Evolutionary conservation across 805 yeast genomes (phyloP).

Genomic region (Ogataea nakhonphanomensis): DNA sequence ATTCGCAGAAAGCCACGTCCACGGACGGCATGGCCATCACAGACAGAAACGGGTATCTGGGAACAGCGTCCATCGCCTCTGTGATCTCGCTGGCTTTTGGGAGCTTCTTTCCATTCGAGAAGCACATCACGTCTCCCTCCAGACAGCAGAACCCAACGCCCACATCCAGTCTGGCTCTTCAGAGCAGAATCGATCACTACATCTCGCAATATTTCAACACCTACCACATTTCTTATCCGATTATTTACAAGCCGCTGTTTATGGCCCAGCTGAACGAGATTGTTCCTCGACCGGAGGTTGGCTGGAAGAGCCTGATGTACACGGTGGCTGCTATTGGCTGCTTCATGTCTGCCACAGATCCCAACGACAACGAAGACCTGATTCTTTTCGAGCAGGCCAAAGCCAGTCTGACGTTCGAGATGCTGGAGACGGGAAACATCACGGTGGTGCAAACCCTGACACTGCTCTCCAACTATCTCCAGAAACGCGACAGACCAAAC

Average conservation of each 20-base stretch:
- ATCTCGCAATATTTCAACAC: constrained; percentile 14
- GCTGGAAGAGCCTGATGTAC: constrained; percentile 18
- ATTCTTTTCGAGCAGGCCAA: constrained; percentile 14
- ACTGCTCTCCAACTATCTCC: constrained; percentile 15
- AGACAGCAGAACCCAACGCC: neutral
- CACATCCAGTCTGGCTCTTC: neutral
- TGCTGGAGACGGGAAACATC: constrained; percentile 15
- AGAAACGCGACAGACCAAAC: constrained; percentile 16
- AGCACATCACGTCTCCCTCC: neutral
- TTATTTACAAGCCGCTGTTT: constrained; percentile 16
- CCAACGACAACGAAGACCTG: constrained; percentile 13
- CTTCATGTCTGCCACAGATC: constrained; percentile 15
- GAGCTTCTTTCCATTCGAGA: constrained; percentile 5
- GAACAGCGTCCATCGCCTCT: constrained; percentile 14
- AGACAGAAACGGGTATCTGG: constrained; percentile 16
- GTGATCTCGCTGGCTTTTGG: constrained; percentile 12
- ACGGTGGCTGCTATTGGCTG: constrained; percentile 20
- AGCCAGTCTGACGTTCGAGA: constrained; percentile 12
- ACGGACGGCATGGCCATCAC: constrained; percentile 20
- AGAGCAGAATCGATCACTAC: constrained; percentile 9
- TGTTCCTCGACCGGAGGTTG: constrained; percentile 12
- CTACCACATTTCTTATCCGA: constrained; percentile 17
- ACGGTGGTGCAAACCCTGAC: constrained; percentile 17
- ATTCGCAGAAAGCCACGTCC: neutral
- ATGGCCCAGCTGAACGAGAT: constrained; percentile 18